These are phyloP conservation scores for Puccinia polysora DNA, from an alignment of 1,284 basidiomycete species.

Conservation along the genomic window DNA sequence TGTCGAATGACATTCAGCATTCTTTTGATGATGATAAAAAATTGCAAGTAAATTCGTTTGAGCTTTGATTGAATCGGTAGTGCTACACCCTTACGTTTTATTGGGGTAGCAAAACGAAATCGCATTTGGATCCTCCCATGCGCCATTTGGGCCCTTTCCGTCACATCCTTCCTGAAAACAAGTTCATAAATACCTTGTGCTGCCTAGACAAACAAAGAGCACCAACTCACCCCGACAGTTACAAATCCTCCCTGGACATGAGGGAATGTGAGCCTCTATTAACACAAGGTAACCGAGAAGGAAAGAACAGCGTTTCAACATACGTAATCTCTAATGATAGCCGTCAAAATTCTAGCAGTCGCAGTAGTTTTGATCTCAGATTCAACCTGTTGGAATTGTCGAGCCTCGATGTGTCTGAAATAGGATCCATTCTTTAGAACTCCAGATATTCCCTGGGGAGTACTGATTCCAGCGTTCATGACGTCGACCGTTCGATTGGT, in stretches of 20 bases:
- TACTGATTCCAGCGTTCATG: constrained; percentile 34
- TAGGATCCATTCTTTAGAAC: constrained; percentile 24
- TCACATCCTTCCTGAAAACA: constrained; percentile 29
- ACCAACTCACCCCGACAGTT: constrained; percentile 18
- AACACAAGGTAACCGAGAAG: too few species aligned
- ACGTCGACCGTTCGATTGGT: constrained; percentile 8
- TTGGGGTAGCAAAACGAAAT: constrained; percentile 35
- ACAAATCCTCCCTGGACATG: constrained; percentile 35
- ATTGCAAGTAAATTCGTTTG: background rate
- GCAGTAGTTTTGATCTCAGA: constrained; percentile 15
- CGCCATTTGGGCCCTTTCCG: constrained; percentile 35
- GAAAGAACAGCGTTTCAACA: background rate
- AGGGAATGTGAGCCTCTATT: background rate
- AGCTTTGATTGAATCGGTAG: too few species aligned
- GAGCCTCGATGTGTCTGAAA: constrained; percentile 27
- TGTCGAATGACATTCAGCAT: constrained; percentile 39
- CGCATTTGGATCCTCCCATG: constrained; percentile 33
- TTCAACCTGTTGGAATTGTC: constrained; percentile 31
- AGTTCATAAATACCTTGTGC: background rate
- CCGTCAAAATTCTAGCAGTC: constrained; percentile 24
- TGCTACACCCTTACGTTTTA: constrained; percentile 39
- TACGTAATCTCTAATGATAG: constrained; percentile 37
- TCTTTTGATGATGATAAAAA: background rate
- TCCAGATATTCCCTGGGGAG: constrained; percentile 18
- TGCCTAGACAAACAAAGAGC: background rate